These are phyloP conservation scores for Naegleria fowleri DNA, from an alignment of 208 protist species.

Conservation along the genomic window DNA sequence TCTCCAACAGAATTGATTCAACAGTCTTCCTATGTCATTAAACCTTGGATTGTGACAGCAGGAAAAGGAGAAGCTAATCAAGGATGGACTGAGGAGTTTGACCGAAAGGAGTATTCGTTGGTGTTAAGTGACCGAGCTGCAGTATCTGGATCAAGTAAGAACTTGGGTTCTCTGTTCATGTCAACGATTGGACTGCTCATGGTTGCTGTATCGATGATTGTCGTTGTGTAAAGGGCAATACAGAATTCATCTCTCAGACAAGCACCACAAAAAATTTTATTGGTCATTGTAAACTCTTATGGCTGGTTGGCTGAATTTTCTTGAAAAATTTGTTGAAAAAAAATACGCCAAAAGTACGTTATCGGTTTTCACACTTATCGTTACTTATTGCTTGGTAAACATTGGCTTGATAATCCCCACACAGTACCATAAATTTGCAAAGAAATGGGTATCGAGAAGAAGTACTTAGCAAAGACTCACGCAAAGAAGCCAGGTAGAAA, in stretches of 20 bases:
- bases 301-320: no score
- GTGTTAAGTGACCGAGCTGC: not conserved
- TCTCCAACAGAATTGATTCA: not conserved
- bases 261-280: no score
- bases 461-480: not conserved
- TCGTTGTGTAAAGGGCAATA: no score
- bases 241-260: no score
- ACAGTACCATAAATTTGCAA: not conserved
- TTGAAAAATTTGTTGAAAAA: slow-evolving; percentile 14
- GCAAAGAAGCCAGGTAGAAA: not conserved
- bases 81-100: not conserved
- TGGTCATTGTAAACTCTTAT: no score
- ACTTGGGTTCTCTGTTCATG: no score
- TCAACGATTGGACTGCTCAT: no score
- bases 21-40: not conserved
- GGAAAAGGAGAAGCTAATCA: not conserved
- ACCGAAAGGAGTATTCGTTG: not conserved
- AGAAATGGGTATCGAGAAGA: not conserved
- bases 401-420: not conserved
- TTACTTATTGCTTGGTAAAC: not conserved
- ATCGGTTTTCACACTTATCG: no score
- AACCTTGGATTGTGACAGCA: not conserved
- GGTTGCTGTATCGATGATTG: no score
- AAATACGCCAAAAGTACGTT: not conserved
- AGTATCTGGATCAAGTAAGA: not conserved